phyloP scores from a whole-genome alignment of 805 yeast genomes.

The Yamadazyma sp. region DNA sequence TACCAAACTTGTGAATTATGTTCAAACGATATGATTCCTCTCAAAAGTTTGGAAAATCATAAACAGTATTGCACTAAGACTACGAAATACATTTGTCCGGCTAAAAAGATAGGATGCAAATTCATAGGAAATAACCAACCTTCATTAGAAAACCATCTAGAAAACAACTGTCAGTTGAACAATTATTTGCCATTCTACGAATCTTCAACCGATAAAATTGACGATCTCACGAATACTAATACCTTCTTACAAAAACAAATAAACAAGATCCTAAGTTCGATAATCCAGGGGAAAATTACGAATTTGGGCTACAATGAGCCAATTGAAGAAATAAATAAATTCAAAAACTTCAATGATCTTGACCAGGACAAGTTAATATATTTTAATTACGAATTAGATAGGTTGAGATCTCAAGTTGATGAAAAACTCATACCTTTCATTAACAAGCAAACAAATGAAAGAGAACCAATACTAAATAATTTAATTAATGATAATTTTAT shows the following conservation, averaged over 20 bases:
- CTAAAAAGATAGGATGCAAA: slow-evolving; percentile 45
- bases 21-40: slow-evolving; percentile 39
- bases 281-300: slow-evolving; percentile 48
- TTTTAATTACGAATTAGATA: slow-evolving; percentile 41
- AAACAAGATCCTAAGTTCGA: slow-evolving; percentile 43
- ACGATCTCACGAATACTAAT: slow-evolving; percentile 33
- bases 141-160: slow-evolving; percentile 33
- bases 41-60: slow-evolving; percentile 37
- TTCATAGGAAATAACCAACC: slow-evolving; percentile 42
- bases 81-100: slow-evolving; percentile 45
- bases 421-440: slow-evolving; percentile 35
- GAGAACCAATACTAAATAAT: slow-evolving; percentile 27
- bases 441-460: slow-evolving; percentile 21
- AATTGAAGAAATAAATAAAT: slow-evolving; percentile 42
- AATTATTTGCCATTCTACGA: slow-evolving; percentile 26
- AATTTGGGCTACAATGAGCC: slow-evolving; percentile 48
- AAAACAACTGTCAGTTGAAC: slow-evolving; percentile 29
- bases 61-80: slow-evolving; percentile 39
- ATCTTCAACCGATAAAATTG: slow-evolving; percentile 22
- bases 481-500: slow-evolving; percentile 35
- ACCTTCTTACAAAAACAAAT: slow-evolving; percentile 40
- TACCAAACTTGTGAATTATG: slow-evolving; percentile 41
- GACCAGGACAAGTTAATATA: slow-evolving; percentile 29
- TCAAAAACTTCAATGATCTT: slow-evolving; percentile 15
- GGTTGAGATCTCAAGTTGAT: slow-evolving; percentile 41